Conservation (phyloP, 176 grass and related monocot genomes). For the Hordeum vulgare region MorexV3_pseudomolecules_assembly NC_058523.1:149427499-149427998, state of each 20-base stretch:
- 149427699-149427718: constrained; percentile 34
- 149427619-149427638: neutral
- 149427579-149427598: constrained; percentile 8
- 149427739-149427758: constrained; percentile 35
- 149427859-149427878: constrained; percentile 17
- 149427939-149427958: neutral
- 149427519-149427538: neutral
- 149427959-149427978: neutral
- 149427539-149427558: constrained; percentile 22
- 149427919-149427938: neutral
- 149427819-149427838: constrained; percentile 37
- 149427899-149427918: neutral
- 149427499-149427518: constrained; percentile 4
- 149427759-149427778: constrained; percentile 57
- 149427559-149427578: neutral
- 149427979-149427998: neutral
- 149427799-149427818: constrained; percentile 45
- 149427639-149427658: neutral
- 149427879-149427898: neutral
- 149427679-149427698: constrained; percentile 14
- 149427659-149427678: neutral
- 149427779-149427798: constrained; percentile 54
- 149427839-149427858: constrained; percentile 36
- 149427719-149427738: constrained; percentile 17
- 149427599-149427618: neutral